phyloP scores from a whole-genome alignment of 345 rosid genomes.

The Eucalyptus sp. region DNA sequence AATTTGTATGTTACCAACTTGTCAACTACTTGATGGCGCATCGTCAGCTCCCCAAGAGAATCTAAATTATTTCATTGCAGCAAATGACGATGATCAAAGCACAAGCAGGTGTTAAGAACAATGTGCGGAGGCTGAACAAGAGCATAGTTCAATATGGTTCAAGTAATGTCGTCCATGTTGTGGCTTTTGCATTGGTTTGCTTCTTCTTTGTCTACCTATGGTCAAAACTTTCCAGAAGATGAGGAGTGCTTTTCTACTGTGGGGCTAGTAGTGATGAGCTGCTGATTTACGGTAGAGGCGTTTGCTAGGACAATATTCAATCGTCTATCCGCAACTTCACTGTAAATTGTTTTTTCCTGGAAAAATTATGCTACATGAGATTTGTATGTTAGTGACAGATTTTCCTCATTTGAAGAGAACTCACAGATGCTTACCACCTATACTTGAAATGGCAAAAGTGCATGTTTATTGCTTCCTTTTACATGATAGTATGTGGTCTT shows the following conservation, averaged over 20 bases:
- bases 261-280: background rate
- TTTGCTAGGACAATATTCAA: background rate
- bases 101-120: constrained; percentile 92
- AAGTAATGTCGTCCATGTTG: constrained; percentile 69
- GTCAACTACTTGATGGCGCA: background rate
- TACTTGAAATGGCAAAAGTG: background rate
- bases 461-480: background rate
- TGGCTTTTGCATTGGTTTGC: constrained; percentile 59
- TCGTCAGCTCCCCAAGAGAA: background rate
- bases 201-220: constrained; percentile 69
- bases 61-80: constrained; percentile 13
- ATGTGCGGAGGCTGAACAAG: constrained; percentile 69
- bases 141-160: constrained; percentile 70
- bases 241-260: background rate
- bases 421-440: background rate
- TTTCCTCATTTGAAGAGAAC: background rate
- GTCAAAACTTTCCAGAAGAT: constrained; percentile 69
- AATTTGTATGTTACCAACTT: background rate
- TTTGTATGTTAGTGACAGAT: background rate
- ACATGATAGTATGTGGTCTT: background rate
- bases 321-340: background rate
- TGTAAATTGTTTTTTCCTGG: background rate
- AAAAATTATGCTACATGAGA: background rate
- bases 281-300: background rate
- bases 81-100: constrained; percentile 81